These are phyloP conservation scores for Helminthosporium solani DNA, from an alignment of 2,329 filamentous ascomycete genomes.

Conservation along the genomic window DNA sequence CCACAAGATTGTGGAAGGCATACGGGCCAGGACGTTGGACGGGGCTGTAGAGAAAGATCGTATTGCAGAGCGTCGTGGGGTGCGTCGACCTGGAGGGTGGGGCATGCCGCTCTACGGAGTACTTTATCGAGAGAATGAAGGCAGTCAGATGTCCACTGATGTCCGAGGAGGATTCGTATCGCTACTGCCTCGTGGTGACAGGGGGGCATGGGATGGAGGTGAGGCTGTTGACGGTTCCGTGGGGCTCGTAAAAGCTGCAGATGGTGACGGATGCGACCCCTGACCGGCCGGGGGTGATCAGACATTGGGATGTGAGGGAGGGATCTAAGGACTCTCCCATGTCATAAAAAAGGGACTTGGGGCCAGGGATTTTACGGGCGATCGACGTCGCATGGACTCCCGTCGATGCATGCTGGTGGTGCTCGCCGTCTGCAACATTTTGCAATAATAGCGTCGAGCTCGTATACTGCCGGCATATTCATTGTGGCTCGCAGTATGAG, in stretches of 20 bases:
- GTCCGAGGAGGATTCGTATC: background rate
- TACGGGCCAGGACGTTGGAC: conserved; percentile 4
- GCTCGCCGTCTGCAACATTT: conserved; percentile 15
- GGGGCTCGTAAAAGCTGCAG: conserved; percentile 9
- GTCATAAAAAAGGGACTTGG: conserved; percentile 10
- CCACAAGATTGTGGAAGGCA: conserved; percentile 7
- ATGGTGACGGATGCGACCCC: conserved; percentile 6
- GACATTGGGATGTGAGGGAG: conserved; percentile 3
- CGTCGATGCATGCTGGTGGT: conserved; percentile 5
- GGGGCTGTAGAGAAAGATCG: background rate
- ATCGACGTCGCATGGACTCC: conserved; percentile 17
- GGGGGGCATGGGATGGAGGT: conserved; percentile 1
- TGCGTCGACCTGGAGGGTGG: background rate
- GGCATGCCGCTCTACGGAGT: too few species aligned
- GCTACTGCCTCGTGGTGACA: conserved; percentile 6
- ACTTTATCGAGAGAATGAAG: background rate
- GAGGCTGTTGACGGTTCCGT: conserved; percentile 21
- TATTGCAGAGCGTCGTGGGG: background rate
- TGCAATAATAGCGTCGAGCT: conserved; percentile 21
- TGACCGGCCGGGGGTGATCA: conserved; percentile 2
- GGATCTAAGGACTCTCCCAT: background rate
- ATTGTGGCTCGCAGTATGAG: conserved; percentile 10
- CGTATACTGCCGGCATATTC: conserved; percentile 16
- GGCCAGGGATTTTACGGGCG: conserved; percentile 11
- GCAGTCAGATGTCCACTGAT: background rate